A percentile compares a stretch with the other conserved stretches of the same genome.
phyloP scores from a whole-genome alignment of 2,329 filamentous ascomycete genomes.

The Gyromitra esculenta region DNA sequence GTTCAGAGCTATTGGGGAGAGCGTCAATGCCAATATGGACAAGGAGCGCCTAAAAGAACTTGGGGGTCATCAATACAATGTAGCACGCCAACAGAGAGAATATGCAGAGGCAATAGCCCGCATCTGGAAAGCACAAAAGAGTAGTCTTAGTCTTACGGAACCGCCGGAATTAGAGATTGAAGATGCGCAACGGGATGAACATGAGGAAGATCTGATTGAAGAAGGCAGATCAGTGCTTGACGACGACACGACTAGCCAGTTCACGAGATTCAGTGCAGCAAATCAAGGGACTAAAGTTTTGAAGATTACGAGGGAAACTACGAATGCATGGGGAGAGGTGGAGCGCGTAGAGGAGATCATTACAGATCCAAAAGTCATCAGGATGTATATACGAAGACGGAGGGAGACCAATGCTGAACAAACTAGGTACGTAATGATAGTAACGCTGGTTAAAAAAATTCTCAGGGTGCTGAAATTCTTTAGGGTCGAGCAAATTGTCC shows the following conservation, averaged over 20 bases:
- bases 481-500: slow-evolving; percentile 56
- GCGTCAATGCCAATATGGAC: slow-evolving; percentile 58
- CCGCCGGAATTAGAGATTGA: slow-evolving; percentile 56
- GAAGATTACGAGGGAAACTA: slow-evolving; percentile 76
- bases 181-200: slow-evolving; percentile 54
- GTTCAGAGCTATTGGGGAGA: slow-evolving; percentile 62
- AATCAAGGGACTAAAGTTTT: slow-evolving; percentile 75
- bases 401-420: slow-evolving; percentile 75
- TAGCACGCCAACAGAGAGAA: slow-evolving; percentile 88
- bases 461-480: slow-evolving; percentile 8
- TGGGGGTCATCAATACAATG: slow-evolving; percentile 96
- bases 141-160: slow-evolving; percentile 56
- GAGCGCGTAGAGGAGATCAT: slow-evolving; percentile 70
- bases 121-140: slow-evolving; percentile 75
- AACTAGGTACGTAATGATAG: slow-evolving; percentile 70
- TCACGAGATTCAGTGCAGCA: slow-evolving; percentile 74
- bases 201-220: slow-evolving; percentile 58
- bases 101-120: slow-evolving; percentile 90
- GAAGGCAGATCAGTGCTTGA: slow-evolving; percentile 58
- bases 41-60: slow-evolving; percentile 57
- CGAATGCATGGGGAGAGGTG: slow-evolving; percentile 69
- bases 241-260: slow-evolving; percentile 83
- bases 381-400: slow-evolving; percentile 83
- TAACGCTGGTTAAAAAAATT: neutral
- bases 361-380: slow-evolving; percentile 84